Evolutionary conservation across 768 basidiomycete species (phyloP), one percentile per base, ranked within the genome.

Genomic region (Stropharia rugosoannulata): DNA sequence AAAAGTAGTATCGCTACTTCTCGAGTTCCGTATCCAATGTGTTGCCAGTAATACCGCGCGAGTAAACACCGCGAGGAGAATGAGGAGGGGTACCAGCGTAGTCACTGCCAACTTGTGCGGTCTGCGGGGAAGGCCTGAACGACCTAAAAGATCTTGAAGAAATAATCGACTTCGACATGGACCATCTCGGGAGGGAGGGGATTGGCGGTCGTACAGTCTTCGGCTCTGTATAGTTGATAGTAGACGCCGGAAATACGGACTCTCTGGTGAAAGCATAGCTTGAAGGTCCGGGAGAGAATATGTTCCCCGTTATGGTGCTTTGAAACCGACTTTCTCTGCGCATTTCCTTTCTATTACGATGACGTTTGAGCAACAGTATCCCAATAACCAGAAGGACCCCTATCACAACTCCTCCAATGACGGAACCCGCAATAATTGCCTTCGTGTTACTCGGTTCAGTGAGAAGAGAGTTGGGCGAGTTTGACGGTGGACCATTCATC

Each of bases 41-140:
- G 13, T 22, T 27, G 1, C 6, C 22, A 10, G 15, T 10, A 10
- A 15, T 15, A 41, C 40, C 40, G 40, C 16, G 45, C 12, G 29
- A 32, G 29, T 32, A 32, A 10, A 3, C 29, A 32, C 29, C 29
- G 29, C 32, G 37, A 7, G 42, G 42, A 37, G 41, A n/a, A 36
- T 8, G 16, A n/a, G 12, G 15, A 10, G 42, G 51, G 13, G n/a
- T 52, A 32, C 16, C 41, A 29, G 13, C 40, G 15, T 39, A 51
- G 11, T 51, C 40, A 41, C 50, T 51, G 29, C 51, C 51, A 43
- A 52, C 51, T 15, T 44, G 51, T 0, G 51, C 51, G 5, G 51
- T 52, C 42, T 52, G 51, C 18, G 41, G 41, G 11, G 51, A 50
- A 8, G 41, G 13, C 11, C 18, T 13, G n/a, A 36, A 16, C 11